A percentile compares a stretch with the other conserved stretches of the same genome.
Evolutionary conservation across 2,329 filamentous ascomycete species (phyloP).

Genomic region (Gyromitra esculenta): DNA sequence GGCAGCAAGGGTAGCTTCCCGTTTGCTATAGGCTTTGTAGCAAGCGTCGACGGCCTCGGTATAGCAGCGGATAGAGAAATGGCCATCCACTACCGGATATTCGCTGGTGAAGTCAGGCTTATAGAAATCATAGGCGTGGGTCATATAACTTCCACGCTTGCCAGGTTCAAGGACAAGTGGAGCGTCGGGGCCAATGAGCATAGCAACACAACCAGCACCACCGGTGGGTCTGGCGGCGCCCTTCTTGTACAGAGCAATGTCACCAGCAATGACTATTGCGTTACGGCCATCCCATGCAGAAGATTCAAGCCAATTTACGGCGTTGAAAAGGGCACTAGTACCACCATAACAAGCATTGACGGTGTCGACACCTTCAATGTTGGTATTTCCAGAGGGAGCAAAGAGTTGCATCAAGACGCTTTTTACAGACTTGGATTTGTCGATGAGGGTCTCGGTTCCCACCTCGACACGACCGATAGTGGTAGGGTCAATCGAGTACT

Average conservation of each 20-base stretch:
- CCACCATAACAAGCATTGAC: constrained; percentile 88
- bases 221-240: constrained; percentile 82
- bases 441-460: constrained; percentile 83
- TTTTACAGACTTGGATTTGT: constrained; percentile 93
- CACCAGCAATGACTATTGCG: constrained; percentile 80
- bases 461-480: constrained; percentile 83
- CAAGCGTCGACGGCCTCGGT: constrained; percentile 80
- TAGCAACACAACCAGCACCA: constrained; percentile 79
- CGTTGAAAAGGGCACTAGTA: constrained; percentile 85
- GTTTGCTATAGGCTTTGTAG: constrained; percentile 81
- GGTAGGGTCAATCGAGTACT: constrained; percentile 83
- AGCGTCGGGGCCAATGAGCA: constrained; percentile 81
- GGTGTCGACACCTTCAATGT: constrained; percentile 83
- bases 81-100: constrained; percentile 85
- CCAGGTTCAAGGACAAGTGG: constrained; percentile 80
- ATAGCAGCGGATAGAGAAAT: constrained; percentile 85
- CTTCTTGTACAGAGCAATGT: constrained; percentile 87
- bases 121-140: constrained; percentile 89
- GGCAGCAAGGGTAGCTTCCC: constrained; percentile 69
- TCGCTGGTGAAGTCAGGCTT: constrained; percentile 88
- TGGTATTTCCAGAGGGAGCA: constrained; percentile 75
- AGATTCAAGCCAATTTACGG: constrained; percentile 85
- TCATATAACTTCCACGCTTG: constrained; percentile 77
- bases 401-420: constrained; percentile 88
- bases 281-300: constrained; percentile 87